Evolutionary conservation across 148 eudicot species (phyloP).

Genomic region (Heliosperma pusillum): DNA sequence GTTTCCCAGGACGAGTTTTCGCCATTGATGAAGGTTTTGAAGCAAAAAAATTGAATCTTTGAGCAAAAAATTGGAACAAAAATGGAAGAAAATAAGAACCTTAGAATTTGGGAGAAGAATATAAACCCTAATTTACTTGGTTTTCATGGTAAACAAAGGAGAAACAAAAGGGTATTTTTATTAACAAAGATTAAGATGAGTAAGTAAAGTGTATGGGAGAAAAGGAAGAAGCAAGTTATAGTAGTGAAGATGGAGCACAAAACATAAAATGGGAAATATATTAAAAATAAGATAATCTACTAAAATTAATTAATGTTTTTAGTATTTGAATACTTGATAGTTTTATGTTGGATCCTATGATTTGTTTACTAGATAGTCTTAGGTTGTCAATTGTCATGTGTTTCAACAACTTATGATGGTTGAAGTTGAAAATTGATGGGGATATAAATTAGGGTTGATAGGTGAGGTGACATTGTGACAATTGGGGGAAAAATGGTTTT

Average conservation of each 20-base stretch:
- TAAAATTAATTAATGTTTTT: background rate
- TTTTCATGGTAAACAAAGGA: background rate
- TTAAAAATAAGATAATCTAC: background rate
- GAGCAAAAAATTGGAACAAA: slow-evolving; percentile 24
- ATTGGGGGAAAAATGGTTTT: too few relatives aligned
- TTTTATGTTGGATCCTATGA: background rate
- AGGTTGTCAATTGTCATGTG: background rate
- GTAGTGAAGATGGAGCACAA: slow-evolving; percentile 6
- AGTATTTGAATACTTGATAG: background rate
- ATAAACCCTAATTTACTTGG: slow-evolving; percentile 28
- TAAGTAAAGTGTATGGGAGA: background rate
- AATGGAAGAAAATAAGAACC: slow-evolving; percentile 6
- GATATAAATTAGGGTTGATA: too few relatives aligned
- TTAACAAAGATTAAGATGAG: background rate
- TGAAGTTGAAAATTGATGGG: too few relatives aligned
- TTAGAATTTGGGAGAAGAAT: slow-evolving; percentile 23
- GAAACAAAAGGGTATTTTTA: background rate
- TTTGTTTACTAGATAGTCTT: background rate
- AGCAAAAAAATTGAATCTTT: slow-evolving; percentile 10
- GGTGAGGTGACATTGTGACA: too few relatives aligned
- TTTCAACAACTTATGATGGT: background rate
- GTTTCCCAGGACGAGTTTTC: slow-evolving; percentile 55
- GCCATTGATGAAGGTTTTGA: slow-evolving; percentile 38
- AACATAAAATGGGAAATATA: background rate
- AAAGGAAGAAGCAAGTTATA: background rate